Evolutionary conservation across 2,329 filamentous ascomycete species (phyloP), one percentile per base, ranked within the genome.

Genomic region (Trichoderma sp.): DNA sequence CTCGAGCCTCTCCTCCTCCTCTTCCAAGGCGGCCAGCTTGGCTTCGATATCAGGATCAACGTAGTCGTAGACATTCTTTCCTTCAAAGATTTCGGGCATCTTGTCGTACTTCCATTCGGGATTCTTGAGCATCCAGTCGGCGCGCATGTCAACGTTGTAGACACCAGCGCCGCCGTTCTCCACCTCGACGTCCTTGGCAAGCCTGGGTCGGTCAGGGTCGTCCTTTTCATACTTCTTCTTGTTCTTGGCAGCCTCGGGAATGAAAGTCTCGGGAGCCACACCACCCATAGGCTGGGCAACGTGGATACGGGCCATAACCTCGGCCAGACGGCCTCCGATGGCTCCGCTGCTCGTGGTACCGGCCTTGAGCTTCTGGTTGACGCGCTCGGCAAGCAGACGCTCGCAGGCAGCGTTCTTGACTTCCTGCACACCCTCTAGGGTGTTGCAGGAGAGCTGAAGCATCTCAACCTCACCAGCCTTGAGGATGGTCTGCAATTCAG

Each of bases 41-140:
- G 90, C 88, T 79, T 97, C 96, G 80, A 99, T 99, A 71, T 99
- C 97, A 1, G 95, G 95, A 79, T 98, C 96, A 79, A 99, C 90
- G 82, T 93, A 99, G 83, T 99, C 96, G 84, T 95, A 96, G 72
- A 99, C 93, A 82, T 99, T 99, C 88, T 95, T 95, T 82, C 96
- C 96, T 79, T 98, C 91, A 82, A 95, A 92, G 63, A 98, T 87
- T 83, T 99, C 96, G 36, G 96, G 96, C 70, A 98, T 93, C 83
- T 93, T 94, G 85, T 99, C 97, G 81, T 97, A 89, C 82, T 97
- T 97, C 96, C 96, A 98, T 72, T 96, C 94, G 56, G 92, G 89
- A 80, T 98, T 90, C 74, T 92, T 93, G 74, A 98, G 90, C 18
- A 94, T 83, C 82, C 97, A 99, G 79, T 96, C 93, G 80, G 93